Evolutionary conservation across 345 rosid genomes (phyloP).

Genomic region (Excoecaria agallocha): DNA sequence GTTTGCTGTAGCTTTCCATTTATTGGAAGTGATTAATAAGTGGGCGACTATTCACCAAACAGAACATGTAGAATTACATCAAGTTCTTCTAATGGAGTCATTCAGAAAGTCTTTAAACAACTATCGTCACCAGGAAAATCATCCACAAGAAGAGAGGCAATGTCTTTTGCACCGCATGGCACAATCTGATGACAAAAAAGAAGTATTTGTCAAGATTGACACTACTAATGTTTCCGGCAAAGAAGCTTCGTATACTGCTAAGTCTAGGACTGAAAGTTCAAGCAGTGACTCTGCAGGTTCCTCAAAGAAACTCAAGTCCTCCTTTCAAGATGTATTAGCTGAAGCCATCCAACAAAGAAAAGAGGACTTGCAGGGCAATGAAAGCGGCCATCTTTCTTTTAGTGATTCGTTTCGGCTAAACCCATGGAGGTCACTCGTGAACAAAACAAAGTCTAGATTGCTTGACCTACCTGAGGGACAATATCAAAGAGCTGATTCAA

Average conservation of each 20-base stretch:
- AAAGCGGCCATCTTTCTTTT: not conserved
- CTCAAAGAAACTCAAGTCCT: slow-evolving; percentile 19
- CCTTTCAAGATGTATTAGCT: slow-evolving; percentile 30
- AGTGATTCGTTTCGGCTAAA: slow-evolving; percentile 11
- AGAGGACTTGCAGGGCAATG: slow-evolving; percentile 12
- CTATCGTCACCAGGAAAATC: slow-evolving; percentile 8
- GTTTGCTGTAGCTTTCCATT: not conserved
- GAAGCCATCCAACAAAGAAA: slow-evolving; percentile 29
- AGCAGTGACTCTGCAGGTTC: slow-evolving; percentile 12
- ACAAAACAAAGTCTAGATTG: slow-evolving; percentile 44
- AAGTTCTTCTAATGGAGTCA: slow-evolving; percentile 19
- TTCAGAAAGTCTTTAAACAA: slow-evolving; percentile 27
- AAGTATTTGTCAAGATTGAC: slow-evolving; percentile 29
- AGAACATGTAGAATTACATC: not conserved
- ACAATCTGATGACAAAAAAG: slow-evolving; percentile 9
- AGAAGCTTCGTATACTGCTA: slow-evolving; percentile 20
- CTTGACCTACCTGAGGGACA: slow-evolving; percentile 38
- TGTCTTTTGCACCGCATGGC: slow-evolving; percentile 20
- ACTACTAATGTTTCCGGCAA: not conserved
- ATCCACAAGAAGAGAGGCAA: slow-evolving; percentile 18
- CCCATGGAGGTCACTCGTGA: slow-evolving; percentile 34
- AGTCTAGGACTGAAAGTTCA: slow-evolving; percentile 11
- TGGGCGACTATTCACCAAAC: not conserved
- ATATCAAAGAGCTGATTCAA: slow-evolving; percentile 12
- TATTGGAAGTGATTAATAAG: not conserved